phyloP scores from a whole-genome alignment of 169 alveolate genomes.

The Plasmodium cynomolgi region DNA sequence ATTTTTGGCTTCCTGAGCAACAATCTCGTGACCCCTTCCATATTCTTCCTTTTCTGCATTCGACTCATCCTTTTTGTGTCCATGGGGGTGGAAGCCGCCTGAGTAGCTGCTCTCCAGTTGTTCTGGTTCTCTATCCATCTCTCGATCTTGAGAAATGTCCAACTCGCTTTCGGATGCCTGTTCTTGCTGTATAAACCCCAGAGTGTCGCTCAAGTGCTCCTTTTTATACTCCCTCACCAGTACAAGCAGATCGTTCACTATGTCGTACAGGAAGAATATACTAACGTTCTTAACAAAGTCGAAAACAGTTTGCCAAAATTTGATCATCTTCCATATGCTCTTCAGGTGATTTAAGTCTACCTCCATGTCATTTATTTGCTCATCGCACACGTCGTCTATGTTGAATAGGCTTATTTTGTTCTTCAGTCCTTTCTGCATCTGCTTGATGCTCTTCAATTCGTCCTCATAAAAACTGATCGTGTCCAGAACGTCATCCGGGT shows the following conservation, averaged over 20 bases:
- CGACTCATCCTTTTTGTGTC: not conserved
- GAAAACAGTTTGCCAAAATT: slow-evolving; percentile 44
- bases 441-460: slow-evolving; percentile 47
- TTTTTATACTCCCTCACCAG: slow-evolving; percentile 52
- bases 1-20: slow-evolving; percentile 1
- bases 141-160: not conserved
- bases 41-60: not conserved
- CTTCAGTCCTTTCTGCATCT: slow-evolving; percentile 26
- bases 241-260: slow-evolving; percentile 27
- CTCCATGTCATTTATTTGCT: slow-evolving; percentile 70
- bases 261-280: slow-evolving; percentile 66
- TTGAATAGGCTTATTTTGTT: slow-evolving; percentile 61
- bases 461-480: slow-evolving; percentile 58
- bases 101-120: not conserved
- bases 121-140: not conserved
- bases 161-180: not conserved
- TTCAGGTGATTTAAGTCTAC: slow-evolving; percentile 37
- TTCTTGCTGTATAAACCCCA: slow-evolving; percentile 22
- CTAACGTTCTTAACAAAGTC: slow-evolving; percentile 70
- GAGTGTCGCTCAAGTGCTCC: not conserved
- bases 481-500: slow-evolving; percentile 47
- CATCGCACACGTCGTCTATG: slow-evolving; percentile 75
- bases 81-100: not conserved
- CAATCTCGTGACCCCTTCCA: not conserved
- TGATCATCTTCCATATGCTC: slow-evolving; percentile 66